Conservation (phyloP, 1,284 basidiomycete genomes). For the Ceratobasidium papillatum region DNA sequence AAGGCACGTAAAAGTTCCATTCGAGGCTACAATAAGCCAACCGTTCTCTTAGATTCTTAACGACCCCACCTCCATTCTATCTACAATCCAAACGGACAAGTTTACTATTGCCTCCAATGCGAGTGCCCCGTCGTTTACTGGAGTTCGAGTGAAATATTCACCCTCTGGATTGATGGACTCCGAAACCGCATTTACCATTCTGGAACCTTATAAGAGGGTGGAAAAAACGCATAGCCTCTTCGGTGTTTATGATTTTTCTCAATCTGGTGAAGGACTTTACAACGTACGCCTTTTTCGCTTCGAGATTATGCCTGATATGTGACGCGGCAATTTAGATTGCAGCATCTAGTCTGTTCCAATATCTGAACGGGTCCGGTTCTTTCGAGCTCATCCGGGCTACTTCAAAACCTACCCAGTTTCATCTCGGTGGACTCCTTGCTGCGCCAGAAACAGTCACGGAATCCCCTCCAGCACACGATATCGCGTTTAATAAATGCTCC, state of each 20-base stretch:
- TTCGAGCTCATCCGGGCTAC: no score
- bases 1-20: background rate
- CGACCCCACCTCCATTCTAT: slow-evolving; percentile 34
- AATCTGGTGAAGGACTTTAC: slow-evolving; percentile 7
- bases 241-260: slow-evolving; percentile 41
- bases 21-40: background rate
- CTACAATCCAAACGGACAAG: slow-evolving; percentile 55
- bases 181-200: background rate
- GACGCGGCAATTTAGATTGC: background rate
- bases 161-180: background rate
- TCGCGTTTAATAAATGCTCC: no score
- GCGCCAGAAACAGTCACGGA: no score
- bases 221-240: slow-evolving; percentile 30
- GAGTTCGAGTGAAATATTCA: slow-evolving; percentile 1
- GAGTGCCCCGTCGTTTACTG: background rate
- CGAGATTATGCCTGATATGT: background rate
- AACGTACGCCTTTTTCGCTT: background rate
- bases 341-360: slow-evolving; percentile 4
- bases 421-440: no score
- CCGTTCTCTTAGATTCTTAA: background rate
- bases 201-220: slow-evolving; percentile 38
- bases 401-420: no score
- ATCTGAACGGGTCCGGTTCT: background rate
- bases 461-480: no score
- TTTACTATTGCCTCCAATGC: slow-evolving; percentile 52